Base-by-base conservation (phyloP, 805 yeast species). In the Wickerhamomyces mucosus region DNA sequence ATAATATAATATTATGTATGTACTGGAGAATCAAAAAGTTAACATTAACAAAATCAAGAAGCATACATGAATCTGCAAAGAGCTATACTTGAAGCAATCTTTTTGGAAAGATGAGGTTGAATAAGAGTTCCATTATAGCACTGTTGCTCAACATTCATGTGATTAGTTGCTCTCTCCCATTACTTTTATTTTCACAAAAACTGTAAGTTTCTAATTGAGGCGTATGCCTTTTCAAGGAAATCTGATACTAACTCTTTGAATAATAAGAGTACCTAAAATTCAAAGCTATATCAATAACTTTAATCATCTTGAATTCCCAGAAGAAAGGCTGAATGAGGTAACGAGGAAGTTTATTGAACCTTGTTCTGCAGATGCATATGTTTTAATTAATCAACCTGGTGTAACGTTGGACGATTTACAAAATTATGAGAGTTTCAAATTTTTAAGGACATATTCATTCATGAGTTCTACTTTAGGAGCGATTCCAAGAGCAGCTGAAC, bases 401-500 rank as follows among this genome's bases (percentile, higher is more conserved):
- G 45, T 75, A 33, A 47, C 51, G 6, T 50, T 63, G 25, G 53
- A 60, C 15, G 80, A 75, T 46, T 65, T 72, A 20, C 50, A 53
- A 17, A 62, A 61, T 38, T 59, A 53, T 10, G 45, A 48, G 11
- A 44, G 52, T 12, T 75, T 77, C 61, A 62, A 59, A 2, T 60
- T 66, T 36, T 39, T 78, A 5, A 61, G 77, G 36, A 61, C 67
- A 26, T 69, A 72, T 45, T 46, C 75, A 38, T 53, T 63, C 15
- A 57, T 64, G 48, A 61, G 82, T n/a, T 77, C 86, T 5, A 72
- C 83, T 0, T 58, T 75, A 7, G 59, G 75, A 4, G 69, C 74
- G 2, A 57, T 79, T 33, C 82, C 85, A 4, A 59, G 74, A 41
- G 53, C 66, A 7, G 52, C 62, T 4, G 27, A 24, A 4, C 43